A percentile compares a stretch with the other conserved stretches of the same genome.
phyloP scores from a whole-genome alignment of 306 rosid species.

The Pyrus pyrifolia region DNA sequence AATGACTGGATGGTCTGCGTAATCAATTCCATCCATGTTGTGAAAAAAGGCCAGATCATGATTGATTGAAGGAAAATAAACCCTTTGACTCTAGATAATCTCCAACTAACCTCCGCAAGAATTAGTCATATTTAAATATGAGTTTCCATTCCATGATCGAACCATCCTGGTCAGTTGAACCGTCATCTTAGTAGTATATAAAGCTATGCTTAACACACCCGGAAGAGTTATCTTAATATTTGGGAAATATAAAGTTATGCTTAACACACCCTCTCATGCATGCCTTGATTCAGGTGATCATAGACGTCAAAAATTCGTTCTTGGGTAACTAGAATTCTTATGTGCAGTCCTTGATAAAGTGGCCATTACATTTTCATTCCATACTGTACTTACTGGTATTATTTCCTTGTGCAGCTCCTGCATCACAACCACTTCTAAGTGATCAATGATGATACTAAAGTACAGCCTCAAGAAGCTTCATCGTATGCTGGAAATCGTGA shows the following conservation, averaged over 20 bases:
- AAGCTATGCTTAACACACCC: too few species aligned
- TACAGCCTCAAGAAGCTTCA: conserved; percentile 24
- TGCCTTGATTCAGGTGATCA: not conserved
- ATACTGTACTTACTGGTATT: not conserved
- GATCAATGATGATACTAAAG: conserved; percentile 37
- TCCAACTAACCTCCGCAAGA: not conserved
- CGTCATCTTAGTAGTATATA: too few species aligned
- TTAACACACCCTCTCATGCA: not conserved
- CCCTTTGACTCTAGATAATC: not conserved
- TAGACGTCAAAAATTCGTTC: not conserved
- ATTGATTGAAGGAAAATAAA: not conserved
- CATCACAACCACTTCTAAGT: conserved; percentile 48
- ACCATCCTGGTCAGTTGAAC: not conserved
- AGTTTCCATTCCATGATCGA: not conserved
- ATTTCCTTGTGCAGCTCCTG: conserved; percentile 35
- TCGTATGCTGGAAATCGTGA: not conserved
- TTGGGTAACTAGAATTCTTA: not conserved
- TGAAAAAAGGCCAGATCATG: not conserved
- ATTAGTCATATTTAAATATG: not conserved
- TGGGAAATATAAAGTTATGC: not conserved
- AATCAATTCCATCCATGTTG: not conserved
- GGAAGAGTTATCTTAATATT: not conserved
- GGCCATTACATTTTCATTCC: not conserved
- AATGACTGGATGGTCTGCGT: not conserved
- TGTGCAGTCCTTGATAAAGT: not conserved